These are phyloP conservation scores for Pichia sp. DNA, from an alignment of 1,139 yeast genomes.

Conservation along the genomic window DNA sequence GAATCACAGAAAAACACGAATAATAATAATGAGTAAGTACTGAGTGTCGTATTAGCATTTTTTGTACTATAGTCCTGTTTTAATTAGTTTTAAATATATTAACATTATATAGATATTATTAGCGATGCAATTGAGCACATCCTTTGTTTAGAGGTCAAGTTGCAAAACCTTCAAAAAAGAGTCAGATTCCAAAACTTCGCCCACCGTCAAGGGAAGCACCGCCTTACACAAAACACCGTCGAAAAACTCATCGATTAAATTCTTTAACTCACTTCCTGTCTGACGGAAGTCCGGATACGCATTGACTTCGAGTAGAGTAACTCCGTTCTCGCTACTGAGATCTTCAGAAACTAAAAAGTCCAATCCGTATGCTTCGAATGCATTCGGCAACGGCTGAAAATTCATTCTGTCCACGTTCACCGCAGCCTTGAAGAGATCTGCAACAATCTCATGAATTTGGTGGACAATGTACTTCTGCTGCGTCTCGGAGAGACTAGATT, in stretches of 20 bases:
- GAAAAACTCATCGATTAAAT: slow-evolving; percentile 57
- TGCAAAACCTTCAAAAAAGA: slow-evolving; percentile 38
- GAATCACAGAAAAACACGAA: slow-evolving; percentile 30
- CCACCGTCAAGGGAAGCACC: slow-evolving; percentile 38
- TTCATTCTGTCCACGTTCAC: slow-evolving; percentile 72
- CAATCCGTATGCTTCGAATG: slow-evolving; percentile 82
- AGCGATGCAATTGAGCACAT: too few relatives aligned
- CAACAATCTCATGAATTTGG: slow-evolving; percentile 57
- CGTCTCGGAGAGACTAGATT: slow-evolving; percentile 39
- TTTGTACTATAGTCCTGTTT: background rate
- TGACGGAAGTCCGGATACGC: slow-evolving; percentile 96
- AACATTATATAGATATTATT: background rate
- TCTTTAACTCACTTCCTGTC: slow-evolving; percentile 74
- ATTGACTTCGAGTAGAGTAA: slow-evolving; percentile 74
- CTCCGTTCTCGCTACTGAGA: slow-evolving; percentile 32
- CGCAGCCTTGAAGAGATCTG: slow-evolving; percentile 82
- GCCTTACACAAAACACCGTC: slow-evolving; percentile 41
- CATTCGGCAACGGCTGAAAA: slow-evolving; percentile 81
- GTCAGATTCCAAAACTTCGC: slow-evolving; percentile 19
- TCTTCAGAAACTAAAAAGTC: slow-evolving; percentile 72
- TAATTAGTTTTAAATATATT: background rate
- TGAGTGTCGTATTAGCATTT: background rate
- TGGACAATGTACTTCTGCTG: slow-evolving; percentile 42
- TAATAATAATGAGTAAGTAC: slow-evolving; percentile 26
- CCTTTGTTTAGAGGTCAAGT: slow-evolving; percentile 5